phyloP scores from a whole-genome alignment of 345 rosid species.

The Anacardium occidentale region DNA sequence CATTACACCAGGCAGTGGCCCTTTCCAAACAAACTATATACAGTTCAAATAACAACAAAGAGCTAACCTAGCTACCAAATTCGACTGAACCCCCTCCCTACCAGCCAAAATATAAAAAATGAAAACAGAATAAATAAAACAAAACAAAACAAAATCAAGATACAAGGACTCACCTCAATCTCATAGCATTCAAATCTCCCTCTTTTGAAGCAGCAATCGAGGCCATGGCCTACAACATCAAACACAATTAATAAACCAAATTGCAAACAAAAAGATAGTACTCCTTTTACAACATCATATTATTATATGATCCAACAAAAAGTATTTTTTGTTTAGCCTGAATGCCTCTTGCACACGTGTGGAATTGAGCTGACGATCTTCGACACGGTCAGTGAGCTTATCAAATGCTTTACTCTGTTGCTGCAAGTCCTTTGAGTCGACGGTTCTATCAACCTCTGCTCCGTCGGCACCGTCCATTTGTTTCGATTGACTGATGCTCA shows the following conservation, averaged over 20 bases:
- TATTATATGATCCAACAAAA: too few species aligned
- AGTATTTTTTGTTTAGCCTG: too few species aligned
- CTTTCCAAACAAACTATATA: not conserved
- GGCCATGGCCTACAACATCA: conserved; percentile 80
- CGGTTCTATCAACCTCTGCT: conserved; percentile 53
- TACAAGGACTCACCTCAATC: conserved; percentile 52
- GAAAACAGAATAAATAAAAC: too few species aligned
- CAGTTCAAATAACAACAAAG: not conserved
- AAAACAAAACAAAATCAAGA: too few species aligned
- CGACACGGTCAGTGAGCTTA: conserved; percentile 97
- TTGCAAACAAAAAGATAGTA: not conserved
- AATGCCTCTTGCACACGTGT: conserved; percentile 92
- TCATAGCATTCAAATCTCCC: conserved; percentile 83
- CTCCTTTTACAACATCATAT: not conserved
- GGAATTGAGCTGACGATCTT: conserved; percentile 97
- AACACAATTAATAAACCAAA: not conserved
- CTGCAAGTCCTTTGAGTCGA: conserved; percentile 90
- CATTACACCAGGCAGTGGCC: not conserved
- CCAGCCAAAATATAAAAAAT: too few species aligned
- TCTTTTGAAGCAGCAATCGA: conserved; percentile 84
- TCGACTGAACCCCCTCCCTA: too few species aligned
- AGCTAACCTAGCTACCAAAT: too few species aligned
- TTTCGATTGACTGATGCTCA: not conserved
- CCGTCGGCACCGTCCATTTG: conserved; percentile 79
- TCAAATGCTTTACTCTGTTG: conserved; percentile 97